phyloP scores from a whole-genome alignment of 805 yeast species.

The Metschnikowia anglica region DNA sequence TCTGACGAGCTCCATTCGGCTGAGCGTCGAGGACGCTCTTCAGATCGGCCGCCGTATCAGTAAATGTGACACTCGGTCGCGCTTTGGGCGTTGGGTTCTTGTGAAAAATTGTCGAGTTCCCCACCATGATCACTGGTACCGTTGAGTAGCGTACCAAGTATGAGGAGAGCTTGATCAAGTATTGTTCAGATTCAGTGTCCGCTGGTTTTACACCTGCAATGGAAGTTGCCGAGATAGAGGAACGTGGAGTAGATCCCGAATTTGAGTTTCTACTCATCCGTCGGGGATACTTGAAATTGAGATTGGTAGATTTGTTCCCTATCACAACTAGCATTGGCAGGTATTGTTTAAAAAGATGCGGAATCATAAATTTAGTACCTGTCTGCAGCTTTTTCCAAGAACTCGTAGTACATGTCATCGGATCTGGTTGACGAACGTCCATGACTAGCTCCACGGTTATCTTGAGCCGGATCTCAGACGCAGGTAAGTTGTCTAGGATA shows the following conservation, averaged over 20 bases:
- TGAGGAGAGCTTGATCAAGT: constrained; percentile 37
- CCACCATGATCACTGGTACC: constrained; percentile 40
- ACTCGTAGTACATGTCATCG: constrained; percentile 6
- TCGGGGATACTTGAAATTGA: constrained; percentile 43
- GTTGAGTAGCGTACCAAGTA: constrained; percentile 40
- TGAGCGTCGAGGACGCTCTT: constrained; percentile 7
- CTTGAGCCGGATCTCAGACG: constrained; percentile 28
- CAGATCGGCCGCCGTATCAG: constrained; percentile 2
- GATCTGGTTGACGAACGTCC: constrained; percentile 20
- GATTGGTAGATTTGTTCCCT: constrained; percentile 40
- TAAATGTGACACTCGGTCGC: constrained; percentile 16
- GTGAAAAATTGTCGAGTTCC: constrained; percentile 27
- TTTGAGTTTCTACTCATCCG: constrained; percentile 22
- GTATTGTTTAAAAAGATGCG: constrained; percentile 40
- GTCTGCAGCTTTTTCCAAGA: constrained; percentile 6
- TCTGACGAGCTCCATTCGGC: constrained; percentile 9
- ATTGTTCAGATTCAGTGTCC: constrained; percentile 23
- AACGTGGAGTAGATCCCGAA: constrained; percentile 6
- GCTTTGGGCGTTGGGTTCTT: constrained; percentile 5
- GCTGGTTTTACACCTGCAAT: constrained; percentile 2
- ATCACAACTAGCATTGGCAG: constrained; percentile 39
- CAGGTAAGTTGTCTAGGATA: constrained; percentile 21
- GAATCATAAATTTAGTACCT: constrained; percentile 38
- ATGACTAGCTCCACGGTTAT: constrained; percentile 41
- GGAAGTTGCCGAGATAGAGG: constrained; percentile 8